Evolutionary conservation across 257 asterid genomes (phyloP).

Genomic region (Salvia rosmarinus): DNA sequence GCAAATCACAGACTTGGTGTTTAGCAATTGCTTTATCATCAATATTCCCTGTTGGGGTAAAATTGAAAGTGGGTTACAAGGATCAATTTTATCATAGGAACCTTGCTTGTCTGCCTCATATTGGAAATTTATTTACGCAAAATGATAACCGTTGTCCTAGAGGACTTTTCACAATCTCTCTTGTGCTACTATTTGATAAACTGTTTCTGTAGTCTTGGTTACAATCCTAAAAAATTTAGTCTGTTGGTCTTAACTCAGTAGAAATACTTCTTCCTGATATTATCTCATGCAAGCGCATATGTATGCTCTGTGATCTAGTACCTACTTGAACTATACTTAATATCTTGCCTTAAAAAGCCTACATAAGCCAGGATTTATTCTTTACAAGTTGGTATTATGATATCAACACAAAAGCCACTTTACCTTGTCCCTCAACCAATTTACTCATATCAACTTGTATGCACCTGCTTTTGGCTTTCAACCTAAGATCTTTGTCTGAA

Average conservation of each 20-base stretch:
- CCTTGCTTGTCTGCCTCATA: too few species aligned
- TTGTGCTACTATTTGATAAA: conserved; percentile 15
- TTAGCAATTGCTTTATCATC: too few species aligned
- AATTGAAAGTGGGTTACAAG: too few species aligned
- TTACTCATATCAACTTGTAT: background rate
- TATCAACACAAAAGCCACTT: conserved; percentile 7
- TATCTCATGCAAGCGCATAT: background rate
- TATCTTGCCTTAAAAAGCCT: background rate
- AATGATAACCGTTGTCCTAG: too few species aligned
- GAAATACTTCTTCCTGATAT: background rate
- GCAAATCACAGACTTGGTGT: background rate
- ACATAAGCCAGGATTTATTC: background rate
- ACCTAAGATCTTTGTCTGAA: background rate
- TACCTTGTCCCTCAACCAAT: background rate
- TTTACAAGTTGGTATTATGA: background rate
- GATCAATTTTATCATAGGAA: too few species aligned
- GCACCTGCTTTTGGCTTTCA: background rate
- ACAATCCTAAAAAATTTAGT: background rate
- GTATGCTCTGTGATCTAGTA: background rate
- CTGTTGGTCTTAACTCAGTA: background rate
- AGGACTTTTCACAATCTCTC: too few species aligned
- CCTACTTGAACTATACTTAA: background rate
- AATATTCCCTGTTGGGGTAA: too few species aligned
- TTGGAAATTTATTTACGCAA: too few species aligned
- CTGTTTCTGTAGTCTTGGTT: background rate